These are phyloP conservation scores for Karstenula rhodostoma DNA, from an alignment of 2,329 filamentous ascomycete genomes.

Conservation along the genomic window DNA sequence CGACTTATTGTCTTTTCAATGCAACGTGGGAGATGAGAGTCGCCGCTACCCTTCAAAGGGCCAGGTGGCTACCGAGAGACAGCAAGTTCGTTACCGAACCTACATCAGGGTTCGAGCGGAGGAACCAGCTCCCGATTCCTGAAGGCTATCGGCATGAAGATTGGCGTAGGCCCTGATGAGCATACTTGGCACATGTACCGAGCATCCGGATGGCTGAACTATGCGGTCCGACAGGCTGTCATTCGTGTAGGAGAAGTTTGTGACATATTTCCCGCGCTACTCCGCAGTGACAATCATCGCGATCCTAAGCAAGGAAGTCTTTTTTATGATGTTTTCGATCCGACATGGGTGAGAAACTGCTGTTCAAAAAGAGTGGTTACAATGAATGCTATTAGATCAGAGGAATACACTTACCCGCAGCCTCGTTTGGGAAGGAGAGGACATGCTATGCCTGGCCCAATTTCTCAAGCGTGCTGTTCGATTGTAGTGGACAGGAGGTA, in stretches of 20 bases:
- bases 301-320: background rate
- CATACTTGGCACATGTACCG: background rate
- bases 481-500: background rate
- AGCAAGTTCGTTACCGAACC: no score
- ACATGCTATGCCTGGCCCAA: background rate
- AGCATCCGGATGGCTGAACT: background rate
- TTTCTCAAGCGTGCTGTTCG: background rate
- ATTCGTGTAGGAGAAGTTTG: background rate
- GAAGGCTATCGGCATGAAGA: background rate
- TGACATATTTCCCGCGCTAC: background rate
- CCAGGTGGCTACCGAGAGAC: no score
- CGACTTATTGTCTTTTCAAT: background rate
- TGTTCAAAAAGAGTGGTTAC: background rate
- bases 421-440: constrained; percentile 19
- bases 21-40: background rate
- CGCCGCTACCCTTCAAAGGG: no score
- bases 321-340: background rate
- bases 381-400: constrained; percentile 15
- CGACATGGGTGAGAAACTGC: background rate
- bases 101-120: no score
- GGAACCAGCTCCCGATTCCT: no score
- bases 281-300: background rate
- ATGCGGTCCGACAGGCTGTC: no score
- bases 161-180: background rate
- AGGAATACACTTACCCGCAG: constrained; percentile 8